Conservation (phyloP, 164 flowering plant genomes). For the Piper longum region DNA sequence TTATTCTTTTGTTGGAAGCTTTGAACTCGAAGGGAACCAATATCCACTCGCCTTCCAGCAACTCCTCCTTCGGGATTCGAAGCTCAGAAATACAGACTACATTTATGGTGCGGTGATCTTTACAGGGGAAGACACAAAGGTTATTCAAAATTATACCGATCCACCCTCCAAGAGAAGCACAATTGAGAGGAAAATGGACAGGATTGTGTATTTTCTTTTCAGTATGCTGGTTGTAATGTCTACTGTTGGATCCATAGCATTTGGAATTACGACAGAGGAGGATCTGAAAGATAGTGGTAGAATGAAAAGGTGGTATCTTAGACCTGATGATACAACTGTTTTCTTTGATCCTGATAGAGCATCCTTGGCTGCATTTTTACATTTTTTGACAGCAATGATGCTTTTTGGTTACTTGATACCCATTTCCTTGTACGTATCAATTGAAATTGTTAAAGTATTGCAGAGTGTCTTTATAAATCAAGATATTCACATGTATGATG, state of each 20-base stretch:
- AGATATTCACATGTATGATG: slow-evolving; percentile 75
- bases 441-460: slow-evolving; percentile 87
- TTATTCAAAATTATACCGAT: slow-evolving; percentile 68
- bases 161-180: slow-evolving; percentile 94
- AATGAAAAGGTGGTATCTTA: slow-evolving; percentile 74
- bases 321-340: slow-evolving; percentile 45
- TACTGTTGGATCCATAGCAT: slow-evolving; percentile 54
- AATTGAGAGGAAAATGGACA: slow-evolving; percentile 84
- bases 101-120: slow-evolving; percentile 80
- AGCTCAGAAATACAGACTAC: slow-evolving; percentile 77
- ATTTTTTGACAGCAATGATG: slow-evolving; percentile 64
- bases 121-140: slow-evolving; percentile 91
- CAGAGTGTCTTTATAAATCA: slow-evolving; percentile 83
- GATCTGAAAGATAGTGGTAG: slow-evolving; percentile 37
- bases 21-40: slow-evolving; percentile 47
- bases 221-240: slow-evolving; percentile 33
- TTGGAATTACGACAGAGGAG: slow-evolving; percentile 51
- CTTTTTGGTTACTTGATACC: slow-evolving; percentile 73
- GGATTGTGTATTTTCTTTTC: slow-evolving; percentile 64
- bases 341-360: slow-evolving; percentile 59
- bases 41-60: slow-evolving; percentile 70
- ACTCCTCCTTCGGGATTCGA: slow-evolving; percentile 83
- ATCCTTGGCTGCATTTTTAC: slow-evolving; percentile 46
- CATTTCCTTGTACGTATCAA: slow-evolving; percentile 81
- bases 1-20: slow-evolving; percentile 71